phyloP scores from a whole-genome alignment of 2,329 filamentous ascomycete genomes.

The Neophaeococcomyces mojaviensis region DNA sequence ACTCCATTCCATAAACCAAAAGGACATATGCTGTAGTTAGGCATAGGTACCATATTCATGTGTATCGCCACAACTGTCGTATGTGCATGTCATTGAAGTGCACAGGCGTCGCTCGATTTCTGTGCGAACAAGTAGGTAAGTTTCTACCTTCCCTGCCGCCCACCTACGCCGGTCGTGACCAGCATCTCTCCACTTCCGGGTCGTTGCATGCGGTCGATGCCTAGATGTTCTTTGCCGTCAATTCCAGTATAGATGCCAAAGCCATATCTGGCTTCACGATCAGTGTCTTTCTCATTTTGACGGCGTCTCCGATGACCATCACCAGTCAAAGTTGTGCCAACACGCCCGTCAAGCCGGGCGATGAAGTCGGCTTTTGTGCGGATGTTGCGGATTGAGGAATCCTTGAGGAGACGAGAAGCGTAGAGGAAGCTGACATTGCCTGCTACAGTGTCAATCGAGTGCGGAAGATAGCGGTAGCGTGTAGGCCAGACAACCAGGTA shows the following conservation, averaged over 20 bases:
- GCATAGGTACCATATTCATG: too few relatives aligned
- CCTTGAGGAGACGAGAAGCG: conserved; percentile 62
- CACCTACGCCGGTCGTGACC: conserved; percentile 27
- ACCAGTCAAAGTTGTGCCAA: conserved; percentile 32
- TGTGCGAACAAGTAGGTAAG: not conserved
- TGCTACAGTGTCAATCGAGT: conserved; percentile 63
- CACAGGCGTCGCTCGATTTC: not conserved
- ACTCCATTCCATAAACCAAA: not conserved
- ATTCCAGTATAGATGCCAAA: conserved; percentile 52
- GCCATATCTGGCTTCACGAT: conserved; percentile 40
- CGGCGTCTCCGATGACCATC: conserved; percentile 10
- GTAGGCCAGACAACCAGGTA: conserved; percentile 56
- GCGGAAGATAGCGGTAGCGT: conserved; percentile 60
- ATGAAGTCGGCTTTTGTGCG: conserved; percentile 62
- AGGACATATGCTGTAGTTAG: too few relatives aligned
- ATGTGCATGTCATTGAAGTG: too few relatives aligned
- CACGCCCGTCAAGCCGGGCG: conserved; percentile 55
- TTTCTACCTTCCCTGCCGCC: not conserved
- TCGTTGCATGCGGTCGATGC: conserved; percentile 49
- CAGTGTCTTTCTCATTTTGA: conserved; percentile 7
- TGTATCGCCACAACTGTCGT: too few relatives aligned
- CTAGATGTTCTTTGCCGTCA: conserved; percentile 53
- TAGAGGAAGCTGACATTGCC: conserved; percentile 73
- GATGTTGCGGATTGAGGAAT: conserved; percentile 64
- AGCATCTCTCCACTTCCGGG: conserved; percentile 37